A percentile compares a stretch with the other conserved stretches of the same genome.
These are phyloP conservation scores for Cadophora malorum DNA, from an alignment of 2,329 filamentous ascomycete species.

Conservation along the genomic window DNA sequence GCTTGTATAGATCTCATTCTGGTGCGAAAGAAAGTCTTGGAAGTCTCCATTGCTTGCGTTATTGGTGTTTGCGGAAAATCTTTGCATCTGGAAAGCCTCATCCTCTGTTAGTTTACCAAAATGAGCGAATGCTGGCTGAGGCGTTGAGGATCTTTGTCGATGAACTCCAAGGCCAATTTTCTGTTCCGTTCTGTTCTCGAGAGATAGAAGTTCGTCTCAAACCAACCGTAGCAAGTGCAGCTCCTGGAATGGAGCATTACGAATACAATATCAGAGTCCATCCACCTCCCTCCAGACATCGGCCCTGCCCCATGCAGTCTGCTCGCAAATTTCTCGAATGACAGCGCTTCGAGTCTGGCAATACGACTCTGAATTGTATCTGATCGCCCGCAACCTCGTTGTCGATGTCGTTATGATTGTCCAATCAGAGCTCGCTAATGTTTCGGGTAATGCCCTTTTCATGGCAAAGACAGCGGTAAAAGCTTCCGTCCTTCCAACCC, in stretches of 20 bases:
- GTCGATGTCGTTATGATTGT: background rate
- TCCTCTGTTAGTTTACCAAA: background rate
- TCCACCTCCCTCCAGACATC: no score
- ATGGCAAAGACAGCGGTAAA: slow-evolving; percentile 10
- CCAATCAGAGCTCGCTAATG: background rate
- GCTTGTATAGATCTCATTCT: background rate
- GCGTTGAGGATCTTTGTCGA: no score
- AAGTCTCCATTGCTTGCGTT: background rate
- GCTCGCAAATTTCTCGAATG: slow-evolving; percentile 7
- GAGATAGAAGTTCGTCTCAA: no score
- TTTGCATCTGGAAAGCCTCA: background rate
- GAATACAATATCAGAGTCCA: no score
- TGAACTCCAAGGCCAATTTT: no score
- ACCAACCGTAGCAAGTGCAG: no score
- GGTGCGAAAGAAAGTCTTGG: background rate
- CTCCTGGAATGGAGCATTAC: no score
- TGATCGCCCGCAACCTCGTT: background rate
- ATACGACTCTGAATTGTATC: slow-evolving; percentile 1
- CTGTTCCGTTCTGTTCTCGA: no score
- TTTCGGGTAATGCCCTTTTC: slow-evolving; percentile 8
- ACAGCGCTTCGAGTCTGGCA: background rate
- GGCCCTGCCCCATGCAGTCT: background rate
- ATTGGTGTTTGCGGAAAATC: slow-evolving; percentile 1
- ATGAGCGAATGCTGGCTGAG: no score
- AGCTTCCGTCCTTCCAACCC: background rate